Evolutionary conservation across 176 grass and related monocot genomes (phyloP).

Genomic region (Zizania latifolia): DNA sequence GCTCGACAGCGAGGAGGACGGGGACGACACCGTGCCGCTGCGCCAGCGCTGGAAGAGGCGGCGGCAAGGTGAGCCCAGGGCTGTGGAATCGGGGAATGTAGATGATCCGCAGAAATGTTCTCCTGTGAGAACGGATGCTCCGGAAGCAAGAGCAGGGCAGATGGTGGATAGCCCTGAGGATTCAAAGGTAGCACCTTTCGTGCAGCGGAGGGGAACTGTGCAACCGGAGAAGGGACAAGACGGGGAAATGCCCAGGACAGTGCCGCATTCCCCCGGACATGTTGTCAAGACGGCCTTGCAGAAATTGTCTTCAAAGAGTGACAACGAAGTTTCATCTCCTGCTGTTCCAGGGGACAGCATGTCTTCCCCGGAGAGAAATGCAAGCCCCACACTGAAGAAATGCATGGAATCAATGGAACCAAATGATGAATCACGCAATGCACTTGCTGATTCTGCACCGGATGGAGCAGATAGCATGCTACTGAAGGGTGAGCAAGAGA

Average conservation of each 20-base stretch:
- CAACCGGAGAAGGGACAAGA: neutral
- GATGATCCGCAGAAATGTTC: neutral
- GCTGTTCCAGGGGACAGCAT: neutral
- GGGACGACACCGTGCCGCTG: constrained; percentile 15
- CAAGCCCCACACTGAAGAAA: neutral
- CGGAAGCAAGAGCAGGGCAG: neutral
- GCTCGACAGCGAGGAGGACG: too few relatives aligned
- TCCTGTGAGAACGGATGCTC: neutral
- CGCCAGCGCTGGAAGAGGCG: constrained; percentile 14
- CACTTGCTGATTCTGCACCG: too few relatives aligned
- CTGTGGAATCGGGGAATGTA: neutral
- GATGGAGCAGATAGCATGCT: too few relatives aligned
- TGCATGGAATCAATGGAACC: neutral
- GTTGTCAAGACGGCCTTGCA: neutral
- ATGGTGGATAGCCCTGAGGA: neutral
- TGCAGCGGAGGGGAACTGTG: neutral
- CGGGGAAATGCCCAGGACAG: neutral
- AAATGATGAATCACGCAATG: too few relatives aligned
- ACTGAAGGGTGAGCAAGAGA: neutral
- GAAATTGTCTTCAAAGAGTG: neutral
- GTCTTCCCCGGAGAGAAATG: neutral
- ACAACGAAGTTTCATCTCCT: constrained; percentile 2
- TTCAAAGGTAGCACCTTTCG: neutral
- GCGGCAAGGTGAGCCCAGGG: neutral
- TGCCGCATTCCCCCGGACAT: neutral